phyloP scores from a whole-genome alignment of 2,329 filamentous ascomycete genomes.

The Trichoderma harzianum region DNA sequence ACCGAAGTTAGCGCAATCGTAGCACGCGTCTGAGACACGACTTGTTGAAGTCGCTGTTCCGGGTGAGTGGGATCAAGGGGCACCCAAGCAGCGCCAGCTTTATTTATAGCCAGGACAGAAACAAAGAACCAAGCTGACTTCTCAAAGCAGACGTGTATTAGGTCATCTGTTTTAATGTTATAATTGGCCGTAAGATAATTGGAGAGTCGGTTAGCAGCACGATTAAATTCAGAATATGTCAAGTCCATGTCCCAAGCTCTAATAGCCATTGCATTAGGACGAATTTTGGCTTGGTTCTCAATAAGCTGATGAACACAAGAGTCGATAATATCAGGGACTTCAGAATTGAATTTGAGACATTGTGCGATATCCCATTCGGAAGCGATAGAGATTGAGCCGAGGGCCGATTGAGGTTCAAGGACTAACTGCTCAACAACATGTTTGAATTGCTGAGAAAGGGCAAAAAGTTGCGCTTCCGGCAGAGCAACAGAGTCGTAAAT shows the following conservation, averaged over 20 bases:
- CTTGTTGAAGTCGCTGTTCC: conserved; percentile 1
- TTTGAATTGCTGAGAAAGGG: conserved; percentile 15
- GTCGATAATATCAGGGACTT: not conserved
- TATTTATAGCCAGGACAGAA: conserved; percentile 21
- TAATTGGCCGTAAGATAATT: conserved; percentile 5
- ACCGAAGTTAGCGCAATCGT: conserved; percentile 1
- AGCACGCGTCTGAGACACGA: conserved; percentile 8
- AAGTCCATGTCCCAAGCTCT: conserved; percentile 26
- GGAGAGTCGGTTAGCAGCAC: conserved; percentile 17
- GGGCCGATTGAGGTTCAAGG: not conserved
- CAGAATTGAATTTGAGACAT: conserved; percentile 2
- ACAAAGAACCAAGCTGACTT: conserved; percentile 22
- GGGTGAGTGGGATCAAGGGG: conserved; percentile 20
- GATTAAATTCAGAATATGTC: conserved; percentile 37
- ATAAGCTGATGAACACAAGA: conserved; percentile 18
- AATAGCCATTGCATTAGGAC: conserved; percentile 6
- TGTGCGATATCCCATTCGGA: conserved; percentile 7
- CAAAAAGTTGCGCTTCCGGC: not conserved
- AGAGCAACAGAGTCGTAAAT: not conserved
- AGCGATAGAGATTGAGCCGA: not conserved
- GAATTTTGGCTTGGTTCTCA: conserved; percentile 2
- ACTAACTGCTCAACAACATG: conserved; percentile 9
- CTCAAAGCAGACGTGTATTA: conserved; percentile 18
- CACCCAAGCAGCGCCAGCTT: conserved; percentile 21
- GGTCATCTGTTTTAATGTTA: conserved; percentile 20